phyloP scores from a whole-genome alignment of 108 stramenopile species.

The Parmales sp. region DNA sequence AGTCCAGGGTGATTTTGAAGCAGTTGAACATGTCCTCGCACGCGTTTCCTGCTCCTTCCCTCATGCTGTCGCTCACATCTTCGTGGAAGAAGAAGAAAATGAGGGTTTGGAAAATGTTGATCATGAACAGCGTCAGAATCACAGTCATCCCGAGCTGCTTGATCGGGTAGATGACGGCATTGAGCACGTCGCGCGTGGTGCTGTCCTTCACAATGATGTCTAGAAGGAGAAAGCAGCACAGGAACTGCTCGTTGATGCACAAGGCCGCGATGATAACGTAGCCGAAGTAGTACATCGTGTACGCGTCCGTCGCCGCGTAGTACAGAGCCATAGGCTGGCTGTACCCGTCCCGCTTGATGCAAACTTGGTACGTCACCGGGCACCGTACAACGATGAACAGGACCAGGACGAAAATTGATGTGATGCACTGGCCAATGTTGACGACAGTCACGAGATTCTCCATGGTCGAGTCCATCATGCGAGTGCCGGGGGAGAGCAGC shows the following conservation, averaged over 20 bases:
- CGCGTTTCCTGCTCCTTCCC: not conserved
- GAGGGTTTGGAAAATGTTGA: constrained; percentile 23
- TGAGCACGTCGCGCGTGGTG: constrained; percentile 22
- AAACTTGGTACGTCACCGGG: constrained; percentile 18
- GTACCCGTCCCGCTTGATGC: not conserved
- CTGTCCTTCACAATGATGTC: constrained; percentile 29
- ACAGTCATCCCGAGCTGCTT: constrained; percentile 28
- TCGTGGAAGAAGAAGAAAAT: constrained; percentile 16
- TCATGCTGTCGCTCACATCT: not conserved
- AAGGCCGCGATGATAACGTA: constrained; percentile 6
- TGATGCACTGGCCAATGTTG: constrained; percentile 12
- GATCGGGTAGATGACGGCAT: constrained; percentile 26
- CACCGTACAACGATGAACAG: constrained; percentile 15
- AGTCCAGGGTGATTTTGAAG: constrained; percentile 18
- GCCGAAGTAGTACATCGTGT: constrained; percentile 18
- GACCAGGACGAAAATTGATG: not conserved
- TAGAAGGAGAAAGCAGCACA: not conserved
- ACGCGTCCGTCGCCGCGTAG: constrained; percentile 15
- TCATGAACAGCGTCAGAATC: constrained; percentile 14
- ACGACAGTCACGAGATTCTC: too few species aligned
- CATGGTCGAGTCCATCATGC: too few species aligned
- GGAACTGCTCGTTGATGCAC: not conserved
- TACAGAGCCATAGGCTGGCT: not conserved
- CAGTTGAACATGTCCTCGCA: constrained; percentile 22
- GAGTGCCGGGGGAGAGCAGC: too few species aligned